A percentile compares a stretch with the other conserved stretches of the same genome.
These are phyloP conservation scores for Scenedesmus sp. DNA, from an alignment of 163 green algal species.

Conservation along the genomic window DNA sequence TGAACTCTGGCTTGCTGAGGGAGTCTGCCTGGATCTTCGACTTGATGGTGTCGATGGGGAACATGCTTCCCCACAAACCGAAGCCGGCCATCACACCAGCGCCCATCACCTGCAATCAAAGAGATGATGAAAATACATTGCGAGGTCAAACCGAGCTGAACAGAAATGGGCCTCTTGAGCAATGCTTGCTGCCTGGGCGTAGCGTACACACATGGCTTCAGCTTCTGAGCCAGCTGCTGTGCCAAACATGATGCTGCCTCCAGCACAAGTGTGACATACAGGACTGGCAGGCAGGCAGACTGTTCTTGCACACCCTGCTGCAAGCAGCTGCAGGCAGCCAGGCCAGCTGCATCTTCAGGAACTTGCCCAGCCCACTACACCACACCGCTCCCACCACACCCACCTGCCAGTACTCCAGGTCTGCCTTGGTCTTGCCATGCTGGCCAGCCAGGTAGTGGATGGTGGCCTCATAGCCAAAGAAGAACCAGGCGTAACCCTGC, in stretches of 20 bases:
- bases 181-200: no score
- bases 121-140: no score
- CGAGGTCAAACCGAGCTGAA: neutral
- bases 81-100: constrained; percentile 66
- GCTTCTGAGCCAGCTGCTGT: no score
- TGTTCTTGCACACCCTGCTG: neutral
- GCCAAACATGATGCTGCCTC: no score
- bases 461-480: constrained; percentile 66
- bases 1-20: constrained; percentile 60
- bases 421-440: constrained; percentile 59
- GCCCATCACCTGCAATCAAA: constrained; percentile 58
- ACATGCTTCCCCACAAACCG: constrained; percentile 70
- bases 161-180: neutral
- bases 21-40: constrained; percentile 65
- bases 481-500: constrained; percentile 71
- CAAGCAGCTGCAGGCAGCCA: no score
- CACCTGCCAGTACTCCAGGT: constrained; percentile 58
- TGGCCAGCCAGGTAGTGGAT: constrained; percentile 59
- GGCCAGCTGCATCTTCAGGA: no score
- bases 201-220: no score
- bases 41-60: constrained; percentile 73
- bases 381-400: neutral
- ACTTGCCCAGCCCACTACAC: neutral
- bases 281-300: no score
- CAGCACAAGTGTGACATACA: no score